Evolutionary conservation across 768 basidiomycete species (phyloP).

Genomic region (Auricularia sp.): DNA sequence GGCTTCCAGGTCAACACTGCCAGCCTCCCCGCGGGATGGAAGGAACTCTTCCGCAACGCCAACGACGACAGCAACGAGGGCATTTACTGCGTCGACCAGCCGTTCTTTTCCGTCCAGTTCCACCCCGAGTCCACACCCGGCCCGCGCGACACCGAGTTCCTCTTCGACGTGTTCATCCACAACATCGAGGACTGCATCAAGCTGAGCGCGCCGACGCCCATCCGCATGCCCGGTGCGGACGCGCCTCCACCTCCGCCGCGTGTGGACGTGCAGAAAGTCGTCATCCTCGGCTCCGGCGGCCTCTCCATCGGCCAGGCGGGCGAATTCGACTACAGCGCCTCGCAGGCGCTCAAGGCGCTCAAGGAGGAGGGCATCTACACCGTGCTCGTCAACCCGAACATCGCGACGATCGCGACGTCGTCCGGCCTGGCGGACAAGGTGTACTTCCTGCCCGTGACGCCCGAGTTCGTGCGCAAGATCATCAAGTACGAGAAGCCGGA

Average conservation of each 20-base stretch:
- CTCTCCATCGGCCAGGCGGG: slow-evolving; percentile 98
- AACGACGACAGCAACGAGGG: slow-evolving; percentile 98
- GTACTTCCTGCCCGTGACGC: slow-evolving; percentile 97
- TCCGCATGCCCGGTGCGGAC: slow-evolving; percentile 67
- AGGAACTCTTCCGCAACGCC: slow-evolving; percentile 89
- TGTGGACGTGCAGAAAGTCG: slow-evolving; percentile 79
- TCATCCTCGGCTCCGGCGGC: slow-evolving; percentile 95
- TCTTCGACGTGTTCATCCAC: slow-evolving; percentile 95
- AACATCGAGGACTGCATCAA: slow-evolving; percentile 67
- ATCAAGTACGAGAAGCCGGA: slow-evolving; percentile 99
- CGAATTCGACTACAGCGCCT: slow-evolving; percentile 99
- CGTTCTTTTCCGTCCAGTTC: slow-evolving; percentile 99
- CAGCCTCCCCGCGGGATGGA: slow-evolving; percentile 78
- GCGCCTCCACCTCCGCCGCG: slow-evolving; percentile 41
- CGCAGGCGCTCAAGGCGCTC: slow-evolving; percentile 97
- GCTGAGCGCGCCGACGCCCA: slow-evolving; percentile 44
- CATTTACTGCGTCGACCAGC: slow-evolving; percentile 84
- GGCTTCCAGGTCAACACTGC: slow-evolving; percentile 87
- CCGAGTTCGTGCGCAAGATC: slow-evolving; percentile 95
- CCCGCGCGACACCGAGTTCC: slow-evolving; percentile 95
- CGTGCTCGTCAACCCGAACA: slow-evolving; percentile 97
- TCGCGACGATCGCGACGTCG: slow-evolving; percentile 95
- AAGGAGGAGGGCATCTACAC: slow-evolving; percentile 99
- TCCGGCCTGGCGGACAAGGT: slow-evolving; percentile 98
- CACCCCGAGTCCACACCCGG: slow-evolving; percentile 97